A percentile compares a stretch with the other conserved stretches of the same genome.
phyloP scores from a whole-genome alignment of 768 basidiomycete genomes.

The Lactifluus pinguis region DNA sequence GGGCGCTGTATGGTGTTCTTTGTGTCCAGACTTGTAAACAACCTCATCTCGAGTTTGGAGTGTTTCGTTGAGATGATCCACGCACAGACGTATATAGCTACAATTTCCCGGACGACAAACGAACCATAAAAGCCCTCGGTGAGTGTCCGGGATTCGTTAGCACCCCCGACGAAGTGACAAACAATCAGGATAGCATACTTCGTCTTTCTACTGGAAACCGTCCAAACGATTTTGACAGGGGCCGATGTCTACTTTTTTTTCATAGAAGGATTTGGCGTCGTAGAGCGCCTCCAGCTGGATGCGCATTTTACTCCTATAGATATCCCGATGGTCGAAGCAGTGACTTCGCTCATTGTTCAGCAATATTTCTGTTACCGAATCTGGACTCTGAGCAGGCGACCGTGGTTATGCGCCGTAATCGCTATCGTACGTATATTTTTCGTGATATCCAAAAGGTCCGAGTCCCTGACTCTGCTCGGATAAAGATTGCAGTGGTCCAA shows the following conservation, averaged over 20 bases:
- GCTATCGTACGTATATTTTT: not conserved
- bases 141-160: no score
- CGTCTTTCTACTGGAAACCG: conserved; percentile 22
- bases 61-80: no score
- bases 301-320: conserved; percentile 23
- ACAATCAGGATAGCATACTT: conserved; percentile 19
- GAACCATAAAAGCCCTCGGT: no score
- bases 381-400: conserved; percentile 18
- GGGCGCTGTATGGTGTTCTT: no score
- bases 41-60: no score
- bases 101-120: no score
- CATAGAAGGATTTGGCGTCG: conserved; percentile 24
- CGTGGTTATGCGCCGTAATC: not conserved
- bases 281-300: conserved; percentile 17
- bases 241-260: conserved; percentile 25
- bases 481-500: not conserved
- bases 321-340: conserved; percentile 22
- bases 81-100: no score
- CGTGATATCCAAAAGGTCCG: no score
- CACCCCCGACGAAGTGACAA: not conserved
- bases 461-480: not conserved
- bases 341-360: conserved; percentile 24
- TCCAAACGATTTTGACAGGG: conserved; percentile 13
- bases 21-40: no score
- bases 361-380: conserved; percentile 27